Base-by-base conservation (phyloP, 2,329 filamentous ascomycete genomes). In the Penicillium capsulatum region DNA sequence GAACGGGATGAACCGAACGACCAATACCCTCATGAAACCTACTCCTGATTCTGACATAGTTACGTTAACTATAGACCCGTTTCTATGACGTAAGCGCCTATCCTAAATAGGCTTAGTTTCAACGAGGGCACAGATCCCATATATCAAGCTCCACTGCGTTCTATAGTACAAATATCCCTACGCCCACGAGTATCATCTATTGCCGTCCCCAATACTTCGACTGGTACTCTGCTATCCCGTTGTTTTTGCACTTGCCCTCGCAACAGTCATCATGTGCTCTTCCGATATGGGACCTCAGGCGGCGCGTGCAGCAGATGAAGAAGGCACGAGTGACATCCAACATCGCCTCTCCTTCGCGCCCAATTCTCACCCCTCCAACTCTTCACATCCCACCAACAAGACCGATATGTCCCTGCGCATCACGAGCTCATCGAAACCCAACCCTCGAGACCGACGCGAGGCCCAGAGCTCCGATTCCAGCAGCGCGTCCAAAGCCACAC, bases 241-340 rank as follows among this genome's bases (percentile, higher is more conserved):
- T 28, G 26, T 11, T 28, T 28, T 28, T 28, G 11, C 10, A n/a
- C 26, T 28, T 17, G 19, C 16, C 31, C 20, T 33, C 31, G n/a
- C 19, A 33, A 19, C 16, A 33, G 31, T 13, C 31, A 33, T 33
- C 26, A 28, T 28, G 31, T 17, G 15, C 2, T 33, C 31, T 33
- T 33, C 17, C 31, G n/a, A 33, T n/a, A 28, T 28, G 31, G 31
- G 31, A 19, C 31, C 19, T 33, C 31, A 33, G n/a, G 31, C 16
- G 20, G 31, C 17, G 5, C 17, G 15, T 20, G 10, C 31, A 33
- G 5, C 5, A 22, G 13, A 16, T 15, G 31, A 19, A 17, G 31
- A 33, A 33, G 31, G 31, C 31, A 33, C 31, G 17, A 33, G 15
- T 20, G 31, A 20, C 15, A 20, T 33, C 13, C 15, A 33, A 33